These are phyloP conservation scores for Lophium mytilinum DNA, from an alignment of 495 filamentous ascomycete species.

Conservation along the genomic window DNA sequence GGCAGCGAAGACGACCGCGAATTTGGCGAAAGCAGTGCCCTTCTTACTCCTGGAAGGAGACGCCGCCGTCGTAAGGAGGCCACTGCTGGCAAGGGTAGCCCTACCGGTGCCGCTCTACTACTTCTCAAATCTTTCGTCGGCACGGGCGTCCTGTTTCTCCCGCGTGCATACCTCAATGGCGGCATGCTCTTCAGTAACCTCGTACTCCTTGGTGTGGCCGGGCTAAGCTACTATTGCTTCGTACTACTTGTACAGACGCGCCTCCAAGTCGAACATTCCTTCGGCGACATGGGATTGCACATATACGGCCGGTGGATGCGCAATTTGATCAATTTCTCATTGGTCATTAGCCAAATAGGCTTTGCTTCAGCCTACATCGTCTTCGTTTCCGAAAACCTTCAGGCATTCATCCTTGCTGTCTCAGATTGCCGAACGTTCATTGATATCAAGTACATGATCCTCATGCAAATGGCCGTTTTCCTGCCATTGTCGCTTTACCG, in stretches of 20 bases:
- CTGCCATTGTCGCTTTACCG: constrained; percentile 85
- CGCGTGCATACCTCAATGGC: constrained; percentile 86
- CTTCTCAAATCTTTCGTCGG: constrained; percentile 96
- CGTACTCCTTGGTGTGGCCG: constrained; percentile 74
- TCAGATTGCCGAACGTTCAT: constrained; percentile 73
- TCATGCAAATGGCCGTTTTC: constrained; percentile 91
- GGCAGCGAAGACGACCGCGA: constrained; percentile 55
- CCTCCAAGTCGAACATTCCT: constrained; percentile 74
- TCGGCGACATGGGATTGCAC: constrained; percentile 90
- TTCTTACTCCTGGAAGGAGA: constrained; percentile 66
- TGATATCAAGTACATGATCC: constrained; percentile 77
- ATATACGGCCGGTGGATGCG: constrained; percentile 90
- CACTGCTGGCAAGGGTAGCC: constrained; percentile 60
- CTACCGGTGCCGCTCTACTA: constrained; percentile 67
- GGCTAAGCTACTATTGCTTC: constrained; percentile 91
- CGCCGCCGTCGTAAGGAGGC: constrained; percentile 62
- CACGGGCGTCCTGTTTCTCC: constrained; percentile 93
- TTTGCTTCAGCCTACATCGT: constrained; percentile 98
- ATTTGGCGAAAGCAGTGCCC: constrained; percentile 70
- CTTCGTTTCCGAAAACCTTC: constrained; percentile 90
- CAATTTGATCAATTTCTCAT: constrained; percentile 74
- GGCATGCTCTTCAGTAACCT: constrained; percentile 95
- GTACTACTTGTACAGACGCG: constrained; percentile 83
- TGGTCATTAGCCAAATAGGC: constrained; percentile 88
- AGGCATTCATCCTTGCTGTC: constrained; percentile 82